These are phyloP conservation scores for Ceratocystis albifundus DNA, from an alignment of 2,329 filamentous ascomycete species.

Conservation along the genomic window DNA sequence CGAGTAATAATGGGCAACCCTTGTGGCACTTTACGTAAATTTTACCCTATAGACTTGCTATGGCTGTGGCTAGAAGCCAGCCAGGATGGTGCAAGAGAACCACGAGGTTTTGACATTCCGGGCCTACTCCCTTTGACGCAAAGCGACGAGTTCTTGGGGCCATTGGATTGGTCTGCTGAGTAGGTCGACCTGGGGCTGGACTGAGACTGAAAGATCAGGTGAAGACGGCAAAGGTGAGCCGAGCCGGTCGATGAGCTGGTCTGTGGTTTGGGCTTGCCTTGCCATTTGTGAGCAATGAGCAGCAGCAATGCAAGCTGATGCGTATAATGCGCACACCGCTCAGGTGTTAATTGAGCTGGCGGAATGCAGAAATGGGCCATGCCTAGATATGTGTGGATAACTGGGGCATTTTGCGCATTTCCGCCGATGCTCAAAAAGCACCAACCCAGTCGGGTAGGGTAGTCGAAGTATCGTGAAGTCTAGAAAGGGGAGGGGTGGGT, in stretches of 20 bases:
- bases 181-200: background rate
- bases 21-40: constrained; percentile 20
- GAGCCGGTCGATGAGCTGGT: background rate
- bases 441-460: no score
- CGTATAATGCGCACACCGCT: background rate
- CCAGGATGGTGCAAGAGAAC: constrained; percentile 5
- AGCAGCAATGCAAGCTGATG: background rate
- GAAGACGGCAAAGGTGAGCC: background rate
- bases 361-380: no score
- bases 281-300: background rate
- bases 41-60: constrained; percentile 17
- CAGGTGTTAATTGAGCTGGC: background rate
- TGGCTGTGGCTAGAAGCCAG: background rate
- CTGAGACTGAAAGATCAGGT: background rate
- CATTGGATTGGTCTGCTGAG: background rate
- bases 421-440: no score
- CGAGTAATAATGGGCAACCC: background rate
- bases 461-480: no score
- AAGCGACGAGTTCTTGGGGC: background rate
- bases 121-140: background rate
- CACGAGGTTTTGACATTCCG: constrained; percentile 8
- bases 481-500: no score
- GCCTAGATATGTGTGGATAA: no score
- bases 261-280: background rate
- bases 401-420: no score